These are phyloP conservation scores for Podaxis pistillaris DNA, from an alignment of 768 basidiomycete species.

Conservation along the genomic window DNA sequence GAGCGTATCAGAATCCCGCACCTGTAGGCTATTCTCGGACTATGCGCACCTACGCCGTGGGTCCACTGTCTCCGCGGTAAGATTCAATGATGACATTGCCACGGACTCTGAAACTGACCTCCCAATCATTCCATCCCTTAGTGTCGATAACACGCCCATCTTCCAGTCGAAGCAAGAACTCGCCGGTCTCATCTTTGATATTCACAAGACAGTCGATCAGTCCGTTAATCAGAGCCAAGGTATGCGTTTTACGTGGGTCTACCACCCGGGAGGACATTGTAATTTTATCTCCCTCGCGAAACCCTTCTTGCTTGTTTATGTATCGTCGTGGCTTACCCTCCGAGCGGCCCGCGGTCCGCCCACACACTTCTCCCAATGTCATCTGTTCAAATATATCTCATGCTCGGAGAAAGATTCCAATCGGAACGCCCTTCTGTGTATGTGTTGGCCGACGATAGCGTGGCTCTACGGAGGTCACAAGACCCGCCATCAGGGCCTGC, in stretches of 20 bases:
- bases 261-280: conserved; percentile 31
- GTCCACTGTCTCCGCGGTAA: conserved; percentile 33
- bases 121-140: conserved; percentile 60
- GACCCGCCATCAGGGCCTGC: background rate
- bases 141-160: conserved; percentile 56
- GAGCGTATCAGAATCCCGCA: background rate
- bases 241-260: conserved; percentile 28
- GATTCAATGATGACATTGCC: background rate
- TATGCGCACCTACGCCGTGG: conserved; percentile 37
- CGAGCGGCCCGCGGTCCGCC: conserved; percentile 20
- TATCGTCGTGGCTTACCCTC: background rate
- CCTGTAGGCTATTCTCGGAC: background rate
- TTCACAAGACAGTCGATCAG: conserved; percentile 46
- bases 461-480: background rate
- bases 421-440: background rate
- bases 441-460: background rate
- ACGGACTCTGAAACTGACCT: conserved; percentile 25
- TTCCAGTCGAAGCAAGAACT: conserved; percentile 45
- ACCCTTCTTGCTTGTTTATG: conserved; percentile 1
- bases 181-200: conserved; percentile 51
- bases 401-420: background rate
- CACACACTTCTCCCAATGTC: background rate
- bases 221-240: conserved; percentile 29
- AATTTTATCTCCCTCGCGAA: background rate
- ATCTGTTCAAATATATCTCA: conserved; percentile 1